Conservation (phyloP, 805 yeast genomes). For the Candida saitoana region DNA sequence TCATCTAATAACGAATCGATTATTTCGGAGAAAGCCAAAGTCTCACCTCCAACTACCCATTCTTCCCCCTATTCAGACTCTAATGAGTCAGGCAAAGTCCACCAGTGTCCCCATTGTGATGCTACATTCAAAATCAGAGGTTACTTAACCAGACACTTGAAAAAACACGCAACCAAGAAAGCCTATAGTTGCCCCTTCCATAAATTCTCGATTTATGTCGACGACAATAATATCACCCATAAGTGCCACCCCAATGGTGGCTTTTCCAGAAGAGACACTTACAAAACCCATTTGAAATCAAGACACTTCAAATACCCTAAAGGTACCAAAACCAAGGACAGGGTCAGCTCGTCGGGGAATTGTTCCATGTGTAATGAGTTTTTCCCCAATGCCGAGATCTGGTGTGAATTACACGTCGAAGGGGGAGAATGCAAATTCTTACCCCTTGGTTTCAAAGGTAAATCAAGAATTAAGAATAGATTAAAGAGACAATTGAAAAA, state of each 20-base stretch:
- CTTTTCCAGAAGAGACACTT: constrained; percentile 56
- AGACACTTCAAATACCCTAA: constrained; percentile 56
- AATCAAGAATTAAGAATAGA: constrained; percentile 40
- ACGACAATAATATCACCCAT: constrained; percentile 37
- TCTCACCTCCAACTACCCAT: constrained; percentile 28
- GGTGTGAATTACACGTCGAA: constrained; percentile 51
- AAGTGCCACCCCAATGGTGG: constrained; percentile 58
- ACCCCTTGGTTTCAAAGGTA: constrained; percentile 43
- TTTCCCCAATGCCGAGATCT: constrained; percentile 45
- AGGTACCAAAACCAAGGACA: constrained; percentile 46
- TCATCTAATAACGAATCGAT: constrained; percentile 29
- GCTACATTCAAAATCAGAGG: constrained; percentile 49
- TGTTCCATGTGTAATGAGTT: constrained; percentile 54
- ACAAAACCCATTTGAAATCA: constrained; percentile 54
- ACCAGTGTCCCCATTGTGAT: constrained; percentile 47
- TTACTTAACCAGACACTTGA: constrained; percentile 52
- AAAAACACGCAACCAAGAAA: constrained; percentile 46
- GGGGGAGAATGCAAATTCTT: constrained; percentile 45
- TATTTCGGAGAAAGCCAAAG: constrained; percentile 15
- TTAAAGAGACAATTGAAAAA: constrained; percentile 35
- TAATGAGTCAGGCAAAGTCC: constrained; percentile 15
- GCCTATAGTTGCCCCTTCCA: constrained; percentile 57
- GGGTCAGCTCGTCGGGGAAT: constrained; percentile 42
- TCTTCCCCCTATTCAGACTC: constrained; percentile 19
- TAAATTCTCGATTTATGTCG: constrained; percentile 31